Evolutionary conservation across 176 grass and related monocot species (phyloP), one percentile per base, ranked within the genome.

Genomic region (Ensete glaucum): DNA sequence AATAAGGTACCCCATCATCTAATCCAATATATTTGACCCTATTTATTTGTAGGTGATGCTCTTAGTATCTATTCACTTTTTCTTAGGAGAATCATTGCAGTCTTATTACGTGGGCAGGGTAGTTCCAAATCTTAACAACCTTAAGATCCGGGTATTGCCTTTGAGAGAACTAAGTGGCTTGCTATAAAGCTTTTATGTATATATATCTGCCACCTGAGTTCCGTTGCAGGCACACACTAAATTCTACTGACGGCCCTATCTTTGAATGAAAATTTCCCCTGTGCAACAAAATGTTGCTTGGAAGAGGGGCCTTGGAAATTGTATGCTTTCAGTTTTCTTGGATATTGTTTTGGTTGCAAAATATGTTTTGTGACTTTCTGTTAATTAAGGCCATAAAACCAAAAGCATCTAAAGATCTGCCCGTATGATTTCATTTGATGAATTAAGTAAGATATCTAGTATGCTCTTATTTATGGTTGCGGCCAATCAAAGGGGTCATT

Each of bases 241-340:
- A 58, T 21, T 59, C 15, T 59, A n/a, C 57, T 59, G 20, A 20
- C 16, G 9, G 57, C 16, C 19, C 57, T 59, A 59, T 59, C 57
- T 8, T 59, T 20, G 57, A 59, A n/a, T 20, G 57, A 59, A n/a
- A n/a, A 1, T 59, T 59, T 60, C 6, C n/a, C n/a, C n/a, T 60
- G 57, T n/a, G 57, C 57, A 60, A n/a, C 57, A n/a, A 60, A 60
- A 60, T 60, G 57, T 60, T 60, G 57, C 57, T 60, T 17, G 2
- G 2, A n/a, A n/a, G 57, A 60, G 9, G 57, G 57, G 57, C 17
- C 54, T 76, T 63, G 55, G 56, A 76, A 62, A 53, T 53, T 73
- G 29, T 49, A 16, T 69, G 12, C 43, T n/a, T 50, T 69, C 34
- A 43, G 34, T 43, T 43, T 43, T 43, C 34, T 43, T 43, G 34